Evolutionary conservation across 2,329 filamentous ascomycete species (phyloP), one percentile per base, ranked within the genome.

Genomic region (Colletotrichum sp.): DNA sequence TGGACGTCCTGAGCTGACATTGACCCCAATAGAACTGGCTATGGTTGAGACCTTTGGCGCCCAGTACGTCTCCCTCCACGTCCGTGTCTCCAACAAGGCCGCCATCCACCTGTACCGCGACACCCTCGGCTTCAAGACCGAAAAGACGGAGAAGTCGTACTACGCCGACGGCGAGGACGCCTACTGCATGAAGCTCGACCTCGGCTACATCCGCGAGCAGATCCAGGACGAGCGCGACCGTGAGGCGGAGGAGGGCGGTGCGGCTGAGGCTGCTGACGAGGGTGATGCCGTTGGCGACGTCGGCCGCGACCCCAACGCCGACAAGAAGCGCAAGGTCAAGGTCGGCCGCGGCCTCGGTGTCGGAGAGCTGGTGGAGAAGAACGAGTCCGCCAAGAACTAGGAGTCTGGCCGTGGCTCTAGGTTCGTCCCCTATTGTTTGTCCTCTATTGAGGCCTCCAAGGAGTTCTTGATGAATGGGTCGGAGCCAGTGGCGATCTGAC

Each of bases 161-260:
- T 99, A 99, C 84, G 97, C 97, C 74, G 97, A 99, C 85, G 96
- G 96, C 76, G 97, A 99, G 88, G 95, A 99, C 87, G 97, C 97
- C 49, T 98, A 93, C 84, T 95, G 93, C 83, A 99, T 99, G 97
- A 93, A 93, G 78, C 94, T 98, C 84, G 94, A 99, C 81, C 90
- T 99, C 59, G 87, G 90, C 75, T 88, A 89, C 79, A 89, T 94
- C 83, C 85, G 88, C 77, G 86, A 88, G 75, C 86, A 87, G 82
- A 81, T 88, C 69, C 84, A 89, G 62, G 87, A 85, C 26, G 86
- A 84, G 49, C 82, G 85, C 72, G 86, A 87, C 13, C 68, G 71
- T 77, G 86, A 85, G 73, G 86, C 86, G 77, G 85, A 89, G 80
- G 89, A 88, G 1, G 89, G 70, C 44, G 76, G 74, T 21, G 76